Base-by-base conservation (phyloP, 495 filamentous ascomycete genomes). In the Xylaria cubensis region DNA sequence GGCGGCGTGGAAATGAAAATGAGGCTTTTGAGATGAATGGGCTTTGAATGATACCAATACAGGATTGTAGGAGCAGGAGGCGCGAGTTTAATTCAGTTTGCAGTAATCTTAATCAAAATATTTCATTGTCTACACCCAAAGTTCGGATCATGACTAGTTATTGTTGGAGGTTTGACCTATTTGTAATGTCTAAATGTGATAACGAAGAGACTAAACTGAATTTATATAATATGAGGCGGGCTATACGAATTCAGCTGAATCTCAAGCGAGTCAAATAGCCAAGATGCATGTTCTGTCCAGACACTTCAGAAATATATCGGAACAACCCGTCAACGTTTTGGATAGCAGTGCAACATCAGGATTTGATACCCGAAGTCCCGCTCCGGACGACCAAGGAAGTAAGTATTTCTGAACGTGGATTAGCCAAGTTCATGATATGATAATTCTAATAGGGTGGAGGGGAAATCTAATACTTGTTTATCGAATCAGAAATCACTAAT, bases 51-150 rank as follows among this genome's bases (percentile, higher is more conserved):
- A 51, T 66, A 42, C 63, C 46, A 66, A 29, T 50, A 24, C 42
- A 50, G 12, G 26, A 24, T 29, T 12, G 2, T 2, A 46, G 42
- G 41, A 48, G 41, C 24, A 44, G 4, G 6, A 32, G 4, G 7
- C 36, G 24, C 24, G 21, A 32, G 32, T 15, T 69, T 19, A 44
- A 50, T 42, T 3, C 15, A 15, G 46, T 24, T 53, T 59, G 15
- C 36, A 15, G 48, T 69, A 69, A 44, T 56, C 21, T 1, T 69
- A 58, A 69, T 58, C 17, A 51, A 67, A 32, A 12, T 7, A 39
- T 24, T n/a, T 59, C 17, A 8, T 34, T 36, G 39, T 39, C 19
- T 39, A 12, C 1, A 29, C 12, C 12, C 24, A 56, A 7, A 61
- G 17, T 61, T 61, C 17, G 10, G 55, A 36, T 9, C 9, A 17